These are phyloP conservation scores for Phymatotrichopsis omnivora DNA, from an alignment of 2,329 filamentous ascomycete genomes.

Conservation along the genomic window DNA sequence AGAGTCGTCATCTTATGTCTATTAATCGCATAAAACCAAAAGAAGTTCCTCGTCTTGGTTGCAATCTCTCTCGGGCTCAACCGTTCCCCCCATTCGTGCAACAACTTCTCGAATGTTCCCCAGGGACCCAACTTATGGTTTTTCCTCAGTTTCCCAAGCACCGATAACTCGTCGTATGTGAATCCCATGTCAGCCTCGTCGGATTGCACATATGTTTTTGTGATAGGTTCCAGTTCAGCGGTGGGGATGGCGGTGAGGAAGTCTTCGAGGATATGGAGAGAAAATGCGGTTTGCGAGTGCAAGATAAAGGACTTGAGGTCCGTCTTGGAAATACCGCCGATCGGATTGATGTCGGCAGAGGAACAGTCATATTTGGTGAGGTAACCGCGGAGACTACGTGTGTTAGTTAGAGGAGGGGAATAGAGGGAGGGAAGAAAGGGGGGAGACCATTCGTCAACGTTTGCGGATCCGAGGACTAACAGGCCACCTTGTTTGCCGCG, in stretches of 20 bases:
- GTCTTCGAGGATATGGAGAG: slow-evolving; percentile 52
- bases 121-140: slow-evolving; percentile 42
- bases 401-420: too few relatives aligned
- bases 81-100: slow-evolving; percentile 44
- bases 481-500: slow-evolving; percentile 49
- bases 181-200: slow-evolving; percentile 47
- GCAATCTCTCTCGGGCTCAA: slow-evolving; percentile 36
- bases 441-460: slow-evolving; percentile 46
- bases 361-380: slow-evolving; percentile 61
- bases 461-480: slow-evolving; percentile 57
- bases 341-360: slow-evolving; percentile 52
- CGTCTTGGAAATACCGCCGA: slow-evolving; percentile 51
- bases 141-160: slow-evolving; percentile 40
- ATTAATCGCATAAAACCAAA: slow-evolving; percentile 51
- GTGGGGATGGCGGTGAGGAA: slow-evolving; percentile 56
- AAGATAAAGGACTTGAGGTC: slow-evolving; percentile 62
- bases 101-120: slow-evolving; percentile 41
- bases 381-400: slow-evolving; percentile 40
- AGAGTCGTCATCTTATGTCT: slow-evolving; percentile 54
- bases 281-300: slow-evolving; percentile 51
- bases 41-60: slow-evolving; percentile 42
- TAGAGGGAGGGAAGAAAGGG: too few relatives aligned
- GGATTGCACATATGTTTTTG: slow-evolving; percentile 38
- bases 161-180: slow-evolving; percentile 42
- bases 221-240: slow-evolving; percentile 45